Evolutionary conservation across 805 yeast species (phyloP), one percentile per base, ranked within the genome.

Genomic region (Kuraishia hungarica): DNA sequence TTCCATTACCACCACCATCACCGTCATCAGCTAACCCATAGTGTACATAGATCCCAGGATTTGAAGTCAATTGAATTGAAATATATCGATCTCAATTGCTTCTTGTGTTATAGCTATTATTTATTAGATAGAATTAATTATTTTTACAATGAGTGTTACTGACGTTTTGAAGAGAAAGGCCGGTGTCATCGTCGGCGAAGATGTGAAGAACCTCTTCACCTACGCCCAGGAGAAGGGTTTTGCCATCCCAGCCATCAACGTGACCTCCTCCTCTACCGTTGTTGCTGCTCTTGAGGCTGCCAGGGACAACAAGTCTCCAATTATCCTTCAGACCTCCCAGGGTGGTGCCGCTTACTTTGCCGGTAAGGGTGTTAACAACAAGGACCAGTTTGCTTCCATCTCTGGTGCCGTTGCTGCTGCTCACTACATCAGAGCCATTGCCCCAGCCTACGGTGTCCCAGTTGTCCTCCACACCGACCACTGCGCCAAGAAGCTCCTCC

Each of bases 281-380:
- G 87, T 90, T 72, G 97, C 97, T 66, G 97, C 97, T 60, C 80
- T 94, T 68, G 96, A 94, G 77, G 97, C 97, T 62, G 97, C 97
- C 59, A 89, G 96, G 76, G 97, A 94, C 76, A 82, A 79, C 78
- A 82, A 87, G 65, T 83, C 97, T 60, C 99, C 99, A 79, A 91
- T 94, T 77, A 89, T 94, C 73, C 79, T 94, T 72, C 99, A 94
- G 80, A 84, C 93, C 65, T 93, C 98, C 59, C 91, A 94, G 76
- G 99, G 99, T 80, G 99, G 99, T 82, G 96, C 99, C 65, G 98
- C 98, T 61, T 94, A 84, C 89, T 94, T 94, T 73, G 99, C 99
- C 62, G 99, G 99, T 80, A 94, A 94, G 85, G 99, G 98, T 80
- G 91, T 94, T 65, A 81, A 82, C 73, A 94, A 94, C 88, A 81